Evolutionary conservation across 2,329 filamentous ascomycete species (phyloP).

Genomic region (Pseudovirgaria hyperparasitica): DNA sequence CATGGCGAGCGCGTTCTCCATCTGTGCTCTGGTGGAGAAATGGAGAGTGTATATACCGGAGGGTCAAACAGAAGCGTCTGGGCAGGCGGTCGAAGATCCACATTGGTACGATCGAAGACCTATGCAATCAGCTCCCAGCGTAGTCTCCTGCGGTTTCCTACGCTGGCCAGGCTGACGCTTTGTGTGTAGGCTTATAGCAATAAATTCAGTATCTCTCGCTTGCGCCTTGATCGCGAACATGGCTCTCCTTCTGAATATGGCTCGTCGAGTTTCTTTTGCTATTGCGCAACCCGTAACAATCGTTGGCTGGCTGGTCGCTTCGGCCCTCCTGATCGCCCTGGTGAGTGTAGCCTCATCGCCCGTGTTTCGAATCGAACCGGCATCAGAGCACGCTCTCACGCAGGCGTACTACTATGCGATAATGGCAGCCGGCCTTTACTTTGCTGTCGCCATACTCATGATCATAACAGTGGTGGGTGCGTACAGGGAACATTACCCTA

Average conservation of each 20-base stretch:
- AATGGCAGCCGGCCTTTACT: constrained; percentile 44
- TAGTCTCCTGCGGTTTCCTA: neutral
- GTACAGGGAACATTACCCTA: constrained; percentile 39
- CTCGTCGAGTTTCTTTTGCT: constrained; percentile 39
- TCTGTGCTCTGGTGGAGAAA: constrained; percentile 42
- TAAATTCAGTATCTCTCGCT: constrained; percentile 43
- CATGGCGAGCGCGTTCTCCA: constrained; percentile 41
- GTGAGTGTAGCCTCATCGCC: constrained; percentile 34
- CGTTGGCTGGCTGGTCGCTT: constrained; percentile 44
- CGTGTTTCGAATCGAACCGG: constrained; percentile 30
- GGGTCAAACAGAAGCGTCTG: constrained; percentile 31
- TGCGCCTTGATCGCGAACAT: constrained; percentile 43
- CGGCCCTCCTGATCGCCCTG: constrained; percentile 40
- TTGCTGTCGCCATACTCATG: constrained; percentile 42
- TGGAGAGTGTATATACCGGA: constrained; percentile 42
- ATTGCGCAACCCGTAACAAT: constrained; percentile 48
- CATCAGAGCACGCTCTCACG: constrained; percentile 33
- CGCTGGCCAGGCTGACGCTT: constrained; percentile 1
- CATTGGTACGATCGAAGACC: constrained; percentile 29
- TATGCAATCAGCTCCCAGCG: neutral
- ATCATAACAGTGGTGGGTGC: constrained; percentile 44
- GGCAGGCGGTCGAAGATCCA: constrained; percentile 37
- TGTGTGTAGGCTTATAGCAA: constrained; percentile 31
- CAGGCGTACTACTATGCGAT: constrained; percentile 49
- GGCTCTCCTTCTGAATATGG: constrained; percentile 47